Evolutionary conservation across 2,329 filamentous ascomycete genomes (phyloP).

Genomic region (Aspergillus sp.): DNA sequence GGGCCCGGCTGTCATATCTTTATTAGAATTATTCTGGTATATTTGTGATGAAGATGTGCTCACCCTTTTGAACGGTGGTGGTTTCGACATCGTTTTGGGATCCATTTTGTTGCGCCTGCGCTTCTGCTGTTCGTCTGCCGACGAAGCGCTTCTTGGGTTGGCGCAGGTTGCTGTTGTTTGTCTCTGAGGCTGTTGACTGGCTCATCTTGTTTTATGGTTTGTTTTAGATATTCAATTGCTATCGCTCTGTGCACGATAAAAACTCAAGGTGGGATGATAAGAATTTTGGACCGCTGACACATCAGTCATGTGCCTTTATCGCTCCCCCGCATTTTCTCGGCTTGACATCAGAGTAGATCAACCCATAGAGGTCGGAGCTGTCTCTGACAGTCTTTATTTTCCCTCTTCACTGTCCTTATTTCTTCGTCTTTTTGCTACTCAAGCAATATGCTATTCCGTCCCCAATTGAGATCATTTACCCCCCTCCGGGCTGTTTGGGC

Average conservation of each 20-base stretch:
- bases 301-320: conserved; percentile 2
- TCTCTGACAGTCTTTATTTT: neutral
- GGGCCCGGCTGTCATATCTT: conserved; percentile 53
- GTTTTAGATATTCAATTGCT: neutral
- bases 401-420: too few species aligned
- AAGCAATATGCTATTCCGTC: conserved; percentile 22
- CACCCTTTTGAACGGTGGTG: conserved; percentile 43
- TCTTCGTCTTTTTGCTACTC: too few species aligned
- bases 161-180: conserved; percentile 29
- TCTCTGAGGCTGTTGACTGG: neutral
- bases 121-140: conserved; percentile 64
- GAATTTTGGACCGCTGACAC: conserved; percentile 9
- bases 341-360: too few species aligned
- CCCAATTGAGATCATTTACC: conserved; percentile 23
- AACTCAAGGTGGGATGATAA: neutral
- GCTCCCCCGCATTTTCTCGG: too few species aligned
- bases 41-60: conserved; percentile 1
- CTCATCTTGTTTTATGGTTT: neutral
- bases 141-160: conserved; percentile 92
- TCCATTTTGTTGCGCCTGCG: conserved; percentile 50
- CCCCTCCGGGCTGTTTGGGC: conserved; percentile 19
- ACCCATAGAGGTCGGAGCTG: neutral
- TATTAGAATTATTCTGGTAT: neutral
- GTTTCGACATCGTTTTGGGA: conserved; percentile 57
- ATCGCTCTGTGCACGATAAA: neutral